Evolutionary conservation across 1,284 basidiomycete species (phyloP), one percentile per base, ranked within the genome.

Genomic region (Cutaneotrichosporon sp.): DNA sequence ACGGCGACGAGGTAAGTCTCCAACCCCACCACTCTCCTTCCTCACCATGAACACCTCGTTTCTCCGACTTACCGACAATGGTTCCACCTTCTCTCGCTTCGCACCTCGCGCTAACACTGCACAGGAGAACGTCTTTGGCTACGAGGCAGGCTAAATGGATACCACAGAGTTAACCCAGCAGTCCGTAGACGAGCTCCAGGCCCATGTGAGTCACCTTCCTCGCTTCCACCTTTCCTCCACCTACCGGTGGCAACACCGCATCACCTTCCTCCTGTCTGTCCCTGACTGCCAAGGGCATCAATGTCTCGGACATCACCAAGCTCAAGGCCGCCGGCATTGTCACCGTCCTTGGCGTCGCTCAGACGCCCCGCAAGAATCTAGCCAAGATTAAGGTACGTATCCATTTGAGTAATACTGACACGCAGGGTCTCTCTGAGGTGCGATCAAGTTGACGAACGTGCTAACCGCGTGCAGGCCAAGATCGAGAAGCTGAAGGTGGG

Each of bases 401-500:
- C 56, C 57, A 65, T 63, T 46, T 61, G 65, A 22, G 13, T 22
- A 4, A 21, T 32, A 26, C 49, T 61, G 22, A 62, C 51, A 5
- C 21, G 2, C 57, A 79, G 76, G 77, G 77, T 50, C 65, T 79
- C 7, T 77, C 77, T 0, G 77, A 79, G 64, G 76, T 76, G 63
- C 34, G 26, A 36, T 8, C 8, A 5, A 26, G 6, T 16, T 30
- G 32, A 2, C 6, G 14, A 30, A 16, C 4, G 10, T 52, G 51
- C 61, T 62, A 30, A 62, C 58, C 6, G 30, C 13, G 4, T 13
- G n/a, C 40, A 82, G 76, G 90, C 93, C 2, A 97, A 97, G 77
- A 91, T 97, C 0, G 93, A 97, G 75, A 97, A 97, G 78, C 90
- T 97, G 72, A 96, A 96, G 83, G 92, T 88, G 65, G 70, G 76